Percentiles rank a stretch among this genome's conserved stretches.
These are phyloP conservation scores for Paratrypanosoma confusum DNA, from an alignment of 208 protist species.

Conservation along the genomic window DNA sequence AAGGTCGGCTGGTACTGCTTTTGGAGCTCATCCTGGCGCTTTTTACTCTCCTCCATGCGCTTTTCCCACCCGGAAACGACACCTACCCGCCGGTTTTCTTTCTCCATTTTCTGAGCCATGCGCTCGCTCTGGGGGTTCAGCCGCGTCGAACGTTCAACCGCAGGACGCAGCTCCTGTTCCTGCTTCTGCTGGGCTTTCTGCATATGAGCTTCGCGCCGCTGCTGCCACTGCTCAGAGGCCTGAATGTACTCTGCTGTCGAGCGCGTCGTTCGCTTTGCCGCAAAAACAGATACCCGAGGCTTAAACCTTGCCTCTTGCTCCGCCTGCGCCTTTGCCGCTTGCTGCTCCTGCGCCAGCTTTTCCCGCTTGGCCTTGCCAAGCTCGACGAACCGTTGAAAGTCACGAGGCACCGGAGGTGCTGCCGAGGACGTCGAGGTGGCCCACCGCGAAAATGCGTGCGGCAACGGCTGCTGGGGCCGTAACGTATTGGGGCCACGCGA, in stretches of 20 bases:
- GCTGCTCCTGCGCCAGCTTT: constrained; percentile 2
- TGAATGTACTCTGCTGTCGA: constrained; percentile 1
- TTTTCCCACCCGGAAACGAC: background rate
- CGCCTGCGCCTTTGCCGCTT: background rate
- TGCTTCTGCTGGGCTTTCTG: background rate
- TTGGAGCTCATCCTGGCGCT: background rate
- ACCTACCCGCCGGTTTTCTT: background rate
- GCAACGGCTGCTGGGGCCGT: no score
- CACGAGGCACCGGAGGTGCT: constrained; percentile 8
- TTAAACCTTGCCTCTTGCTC: constrained; percentile 4
- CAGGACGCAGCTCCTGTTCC: background rate
- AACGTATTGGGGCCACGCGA: no score
- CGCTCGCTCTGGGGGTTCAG: constrained; percentile 1
- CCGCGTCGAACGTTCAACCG: background rate
- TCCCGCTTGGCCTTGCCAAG: constrained; percentile 22
- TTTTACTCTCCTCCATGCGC: constrained; percentile 2
- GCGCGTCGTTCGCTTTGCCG: constrained; percentile 1
- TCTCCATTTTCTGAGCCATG: constrained; percentile 3
- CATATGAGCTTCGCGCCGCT: background rate
- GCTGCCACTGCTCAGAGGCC: constrained; percentile 6
- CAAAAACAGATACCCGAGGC: constrained; percentile 3
- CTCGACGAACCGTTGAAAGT: constrained; percentile 22
- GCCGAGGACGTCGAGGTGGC: no score
- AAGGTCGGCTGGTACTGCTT: constrained; percentile 9
- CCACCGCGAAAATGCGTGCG: no score